These are phyloP conservation scores for Aquilaria agallochum DNA, from an alignment of 441 rosid genomes.

Conservation along the genomic window DNA sequence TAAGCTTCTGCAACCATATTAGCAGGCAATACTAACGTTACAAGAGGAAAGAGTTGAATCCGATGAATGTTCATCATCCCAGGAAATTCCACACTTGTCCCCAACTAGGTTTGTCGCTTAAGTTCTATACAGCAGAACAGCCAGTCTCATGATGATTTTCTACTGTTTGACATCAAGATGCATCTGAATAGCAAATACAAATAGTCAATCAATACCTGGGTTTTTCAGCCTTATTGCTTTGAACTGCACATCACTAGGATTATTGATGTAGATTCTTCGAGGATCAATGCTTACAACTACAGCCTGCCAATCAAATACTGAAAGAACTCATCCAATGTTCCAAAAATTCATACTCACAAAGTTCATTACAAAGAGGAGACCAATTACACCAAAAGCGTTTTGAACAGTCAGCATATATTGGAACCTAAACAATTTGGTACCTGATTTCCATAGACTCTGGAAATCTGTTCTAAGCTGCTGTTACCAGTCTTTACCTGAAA, in stretches of 20 bases:
- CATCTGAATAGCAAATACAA: conserved; percentile 10
- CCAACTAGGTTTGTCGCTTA: no score
- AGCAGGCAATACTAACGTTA: no score
- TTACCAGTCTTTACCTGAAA: conserved; percentile 78
- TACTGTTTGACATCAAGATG: background rate
- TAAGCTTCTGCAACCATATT: no score
- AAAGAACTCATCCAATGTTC: conserved; percentile 6
- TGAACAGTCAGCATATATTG: conserved; percentile 1
- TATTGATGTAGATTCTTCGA: conserved; percentile 70
- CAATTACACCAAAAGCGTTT: background rate
- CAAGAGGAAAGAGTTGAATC: no score
- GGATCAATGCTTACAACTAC: conserved; percentile 99
- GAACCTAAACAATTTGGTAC: conserved; percentile 31
- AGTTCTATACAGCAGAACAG: no score
- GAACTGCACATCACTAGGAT: conserved; percentile 74
- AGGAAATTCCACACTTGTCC: no score
- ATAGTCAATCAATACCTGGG: conserved; percentile 46
- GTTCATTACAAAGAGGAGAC: background rate
- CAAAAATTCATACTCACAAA: background rate
- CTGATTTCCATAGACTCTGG: conserved; percentile 96
- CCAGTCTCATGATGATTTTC: background rate
- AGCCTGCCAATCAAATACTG: conserved; percentile 52
- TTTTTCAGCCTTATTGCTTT: conserved; percentile 54
- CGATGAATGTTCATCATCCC: no score
- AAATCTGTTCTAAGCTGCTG: conserved; percentile 92